These are phyloP conservation scores for Coniferiporia weirii DNA, from an alignment of 1,284 basidiomycete genomes.

Conservation along the genomic window DNA sequence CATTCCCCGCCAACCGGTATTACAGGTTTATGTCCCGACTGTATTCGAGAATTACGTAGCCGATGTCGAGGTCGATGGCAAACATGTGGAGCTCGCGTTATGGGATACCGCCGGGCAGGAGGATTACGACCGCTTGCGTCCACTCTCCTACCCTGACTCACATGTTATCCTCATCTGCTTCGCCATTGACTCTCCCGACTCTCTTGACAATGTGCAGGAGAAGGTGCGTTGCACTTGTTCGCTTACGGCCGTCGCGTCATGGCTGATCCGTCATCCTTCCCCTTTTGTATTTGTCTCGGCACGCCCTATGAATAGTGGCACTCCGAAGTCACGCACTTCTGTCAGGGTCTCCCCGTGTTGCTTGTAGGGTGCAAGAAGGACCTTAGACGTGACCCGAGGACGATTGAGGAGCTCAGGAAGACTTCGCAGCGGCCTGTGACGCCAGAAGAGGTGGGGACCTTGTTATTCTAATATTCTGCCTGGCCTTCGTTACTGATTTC, in stretches of 20 bases:
- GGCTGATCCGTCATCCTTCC: neutral
- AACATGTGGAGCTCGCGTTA: constrained; percentile 87
- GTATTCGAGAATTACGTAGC: constrained; percentile 91
- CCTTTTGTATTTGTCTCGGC: constrained; percentile 2
- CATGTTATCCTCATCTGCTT: constrained; percentile 95
- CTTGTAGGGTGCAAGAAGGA: constrained; percentile 94
- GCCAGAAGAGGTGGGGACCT: constrained; percentile 55
- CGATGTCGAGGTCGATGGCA: constrained; percentile 87
- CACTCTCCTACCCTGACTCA: constrained; percentile 87
- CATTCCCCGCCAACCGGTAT: too few species aligned
- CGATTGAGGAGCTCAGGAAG: constrained; percentile 76
- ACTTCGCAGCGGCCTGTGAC: constrained; percentile 80
- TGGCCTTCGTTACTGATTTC: neutral
- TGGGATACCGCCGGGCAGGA: constrained; percentile 98
- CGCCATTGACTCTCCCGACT: constrained; percentile 88
- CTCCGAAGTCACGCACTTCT: constrained; percentile 92
- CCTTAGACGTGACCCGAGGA: constrained; percentile 73
- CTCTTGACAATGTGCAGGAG: constrained; percentile 92
- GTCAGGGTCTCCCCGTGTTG: constrained; percentile 80
- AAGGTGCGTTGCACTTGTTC: constrained; percentile 54
- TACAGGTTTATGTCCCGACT: constrained; percentile 88
- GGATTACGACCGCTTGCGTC: constrained; percentile 85
- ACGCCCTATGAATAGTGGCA: constrained; percentile 69
- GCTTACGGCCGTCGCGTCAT: neutral
- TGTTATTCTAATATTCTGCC: constrained; percentile 9